Percentiles rank a stretch among this genome's conserved stretches.
Evolutionary conservation across 495 filamentous ascomycete genomes (phyloP).

Genomic region (Podospora didyma): DNA sequence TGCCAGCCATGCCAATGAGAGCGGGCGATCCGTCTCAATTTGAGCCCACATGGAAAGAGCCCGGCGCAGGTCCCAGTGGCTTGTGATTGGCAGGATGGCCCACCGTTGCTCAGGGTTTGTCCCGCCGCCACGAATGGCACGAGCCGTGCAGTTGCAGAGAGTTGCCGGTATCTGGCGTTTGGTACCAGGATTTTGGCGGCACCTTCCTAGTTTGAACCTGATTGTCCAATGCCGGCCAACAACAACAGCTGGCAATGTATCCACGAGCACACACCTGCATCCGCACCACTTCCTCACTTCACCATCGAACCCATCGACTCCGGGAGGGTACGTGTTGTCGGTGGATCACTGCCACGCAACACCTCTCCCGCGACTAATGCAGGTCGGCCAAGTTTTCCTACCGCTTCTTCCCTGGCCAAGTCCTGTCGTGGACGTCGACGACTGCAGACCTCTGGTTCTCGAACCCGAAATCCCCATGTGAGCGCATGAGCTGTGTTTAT

Average conservation of each 20-base stretch:
- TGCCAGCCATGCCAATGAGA: not conserved
- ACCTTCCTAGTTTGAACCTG: no score
- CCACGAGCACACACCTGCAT: no score
- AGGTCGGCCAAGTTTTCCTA: not conserved
- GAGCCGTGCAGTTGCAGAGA: conserved; percentile 10
- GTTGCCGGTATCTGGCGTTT: not conserved
- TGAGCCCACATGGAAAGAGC: conserved; percentile 14
- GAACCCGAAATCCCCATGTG: not conserved
- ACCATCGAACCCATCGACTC: no score
- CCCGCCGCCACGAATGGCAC: not conserved
- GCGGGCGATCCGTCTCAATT: not conserved
- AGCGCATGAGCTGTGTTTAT: no score
- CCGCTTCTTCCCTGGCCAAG: not conserved
- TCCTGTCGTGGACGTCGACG: not conserved
- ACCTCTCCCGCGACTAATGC: not conserved
- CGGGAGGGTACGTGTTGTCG: not conserved
- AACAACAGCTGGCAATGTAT: no score
- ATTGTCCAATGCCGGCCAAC: not conserved
- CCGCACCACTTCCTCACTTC: no score
- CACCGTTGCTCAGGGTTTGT: not conserved
- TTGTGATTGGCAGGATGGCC: conserved; percentile 26
- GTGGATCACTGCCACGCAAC: not conserved
- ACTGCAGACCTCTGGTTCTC: not conserved
- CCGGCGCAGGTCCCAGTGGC: conserved; percentile 22
- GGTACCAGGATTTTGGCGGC: not conserved